Evolutionary conservation across 2,329 filamentous ascomycete species (phyloP).

Genomic region (Fusarium acutatum): DNA sequence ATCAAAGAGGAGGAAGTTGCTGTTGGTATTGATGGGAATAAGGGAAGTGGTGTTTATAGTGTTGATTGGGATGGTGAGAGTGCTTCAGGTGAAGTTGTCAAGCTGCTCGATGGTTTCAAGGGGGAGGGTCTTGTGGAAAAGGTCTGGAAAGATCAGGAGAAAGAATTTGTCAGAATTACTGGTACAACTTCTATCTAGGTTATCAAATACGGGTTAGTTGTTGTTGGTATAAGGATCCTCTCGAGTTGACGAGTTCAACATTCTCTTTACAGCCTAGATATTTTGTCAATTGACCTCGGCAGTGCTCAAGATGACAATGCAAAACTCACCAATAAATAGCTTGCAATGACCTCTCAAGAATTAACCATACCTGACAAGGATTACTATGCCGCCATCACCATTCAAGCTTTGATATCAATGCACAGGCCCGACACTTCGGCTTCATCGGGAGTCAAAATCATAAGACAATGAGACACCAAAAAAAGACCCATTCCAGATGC

Average conservation of each 20-base stretch:
- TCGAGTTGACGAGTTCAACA: background rate
- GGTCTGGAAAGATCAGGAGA: slow-evolving; percentile 36
- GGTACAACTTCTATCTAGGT: background rate
- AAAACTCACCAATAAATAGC: background rate
- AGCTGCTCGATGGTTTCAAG: slow-evolving; percentile 23
- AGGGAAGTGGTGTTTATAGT: slow-evolving; percentile 39
- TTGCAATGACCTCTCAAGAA: background rate
- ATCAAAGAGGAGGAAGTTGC: slow-evolving; percentile 2
- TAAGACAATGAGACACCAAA: background rate
- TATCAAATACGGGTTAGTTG: rapidly evolving
- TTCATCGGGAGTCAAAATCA: slow-evolving; percentile 6
- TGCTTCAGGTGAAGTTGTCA: slow-evolving; percentile 16
- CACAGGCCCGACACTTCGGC: background rate
- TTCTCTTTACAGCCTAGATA: background rate
- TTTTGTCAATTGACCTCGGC: background rate
- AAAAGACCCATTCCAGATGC: background rate
- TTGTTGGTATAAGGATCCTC: background rate
- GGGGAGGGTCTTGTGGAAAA: slow-evolving; percentile 31
- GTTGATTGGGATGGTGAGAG: slow-evolving; percentile 37
- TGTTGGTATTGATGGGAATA: slow-evolving; percentile 28
- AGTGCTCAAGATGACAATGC: background rate
- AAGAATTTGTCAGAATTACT: slow-evolving; percentile 36
- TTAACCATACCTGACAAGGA: background rate
- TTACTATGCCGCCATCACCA: background rate
- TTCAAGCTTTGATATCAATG: background rate